A percentile compares a stretch with the other conserved stretches of the same genome.
phyloP scores from a whole-genome alignment of 805 yeast species.

The Nakazawaea ernobii region DNA sequence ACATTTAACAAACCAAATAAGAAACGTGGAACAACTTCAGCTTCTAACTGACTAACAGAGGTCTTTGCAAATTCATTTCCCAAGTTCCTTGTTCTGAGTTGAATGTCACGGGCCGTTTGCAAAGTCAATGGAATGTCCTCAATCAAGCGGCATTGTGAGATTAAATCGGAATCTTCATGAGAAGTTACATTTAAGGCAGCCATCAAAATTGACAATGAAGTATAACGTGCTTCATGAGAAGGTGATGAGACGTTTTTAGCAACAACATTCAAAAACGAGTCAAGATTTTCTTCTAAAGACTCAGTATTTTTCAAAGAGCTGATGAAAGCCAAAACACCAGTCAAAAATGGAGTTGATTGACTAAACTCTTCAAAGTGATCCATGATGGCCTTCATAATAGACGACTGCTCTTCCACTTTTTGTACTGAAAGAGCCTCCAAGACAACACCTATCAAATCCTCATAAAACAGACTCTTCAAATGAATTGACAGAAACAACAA shows the following conservation, averaged over 20 bases:
- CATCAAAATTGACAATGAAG: conserved; percentile 33
- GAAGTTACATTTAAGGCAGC: conserved; percentile 32
- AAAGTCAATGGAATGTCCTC: conserved; percentile 73
- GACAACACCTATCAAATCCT: conserved; percentile 38
- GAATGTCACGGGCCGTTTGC: conserved; percentile 67
- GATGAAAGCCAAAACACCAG: conserved; percentile 27
- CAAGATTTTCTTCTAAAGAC: conserved; percentile 13
- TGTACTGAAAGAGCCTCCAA: conserved; percentile 27
- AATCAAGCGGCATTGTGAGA: conserved; percentile 50
- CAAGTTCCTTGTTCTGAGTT: conserved; percentile 58
- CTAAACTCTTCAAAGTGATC: conserved; percentile 21
- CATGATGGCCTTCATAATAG: conserved; percentile 17
- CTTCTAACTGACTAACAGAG: conserved; percentile 17
- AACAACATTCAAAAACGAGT: conserved; percentile 18
- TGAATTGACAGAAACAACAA: conserved; percentile 4
- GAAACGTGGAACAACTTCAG: conserved; percentile 37
- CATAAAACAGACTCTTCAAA: conserved; percentile 21
- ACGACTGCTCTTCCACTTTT: conserved; percentile 13
- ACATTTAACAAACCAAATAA: conserved; percentile 68
- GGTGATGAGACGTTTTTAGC: conserved; percentile 39
- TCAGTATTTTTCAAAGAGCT: conserved; percentile 3
- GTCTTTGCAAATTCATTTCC: conserved; percentile 34
- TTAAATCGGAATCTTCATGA: conserved; percentile 30
- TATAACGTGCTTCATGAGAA: conserved; percentile 42
- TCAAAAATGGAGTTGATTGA: conserved; percentile 32